phyloP scores from a whole-genome alignment of 805 yeast genomes.

The Wickerhamomyces rabaulensis region DNA sequence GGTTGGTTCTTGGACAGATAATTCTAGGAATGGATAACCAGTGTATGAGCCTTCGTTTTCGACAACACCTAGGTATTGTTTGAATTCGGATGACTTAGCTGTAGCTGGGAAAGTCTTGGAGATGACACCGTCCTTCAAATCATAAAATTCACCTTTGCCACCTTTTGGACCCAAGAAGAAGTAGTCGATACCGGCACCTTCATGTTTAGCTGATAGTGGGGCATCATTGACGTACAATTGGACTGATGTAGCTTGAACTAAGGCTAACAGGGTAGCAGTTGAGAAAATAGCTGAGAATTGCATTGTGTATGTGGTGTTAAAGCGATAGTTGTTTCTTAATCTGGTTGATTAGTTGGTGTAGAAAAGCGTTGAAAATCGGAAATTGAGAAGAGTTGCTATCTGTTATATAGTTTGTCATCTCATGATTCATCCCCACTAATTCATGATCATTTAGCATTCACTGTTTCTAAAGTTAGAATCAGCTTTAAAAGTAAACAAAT shows the following conservation, averaged over 20 bases:
- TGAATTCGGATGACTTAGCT: constrained; percentile 2
- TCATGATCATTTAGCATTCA: no score
- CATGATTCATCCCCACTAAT: no score
- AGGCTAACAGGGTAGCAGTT: neutral
- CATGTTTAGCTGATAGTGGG: constrained; percentile 13
- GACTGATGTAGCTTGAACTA: neutral
- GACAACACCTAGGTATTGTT: constrained; percentile 4
- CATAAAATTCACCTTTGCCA: constrained; percentile 4
- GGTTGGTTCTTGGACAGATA: constrained; percentile 8
- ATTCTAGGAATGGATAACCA: constrained; percentile 13
- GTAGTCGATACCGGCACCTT: constrained; percentile 20
- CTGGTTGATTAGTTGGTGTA: neutral
- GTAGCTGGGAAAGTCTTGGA: constrained; percentile 1
- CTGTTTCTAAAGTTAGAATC: no score
- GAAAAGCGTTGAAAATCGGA: no score
- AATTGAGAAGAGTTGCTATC: no score
- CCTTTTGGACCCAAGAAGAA: constrained; percentile 12
- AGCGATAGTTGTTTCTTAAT: neutral
- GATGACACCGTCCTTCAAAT: constrained; percentile 3
- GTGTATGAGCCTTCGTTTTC: neutral
- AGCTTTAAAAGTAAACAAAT: no score
- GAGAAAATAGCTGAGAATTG: constrained; percentile 1
- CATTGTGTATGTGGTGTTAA: neutral
- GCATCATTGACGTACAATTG: neutral
- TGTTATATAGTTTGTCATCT: no score